Percentiles rank a stretch among this genome's conserved stretches.
These are phyloP conservation scores for Rosa hybrid DNA, from an alignment of 331 rosid genomes.

Conservation along the genomic window DNA sequence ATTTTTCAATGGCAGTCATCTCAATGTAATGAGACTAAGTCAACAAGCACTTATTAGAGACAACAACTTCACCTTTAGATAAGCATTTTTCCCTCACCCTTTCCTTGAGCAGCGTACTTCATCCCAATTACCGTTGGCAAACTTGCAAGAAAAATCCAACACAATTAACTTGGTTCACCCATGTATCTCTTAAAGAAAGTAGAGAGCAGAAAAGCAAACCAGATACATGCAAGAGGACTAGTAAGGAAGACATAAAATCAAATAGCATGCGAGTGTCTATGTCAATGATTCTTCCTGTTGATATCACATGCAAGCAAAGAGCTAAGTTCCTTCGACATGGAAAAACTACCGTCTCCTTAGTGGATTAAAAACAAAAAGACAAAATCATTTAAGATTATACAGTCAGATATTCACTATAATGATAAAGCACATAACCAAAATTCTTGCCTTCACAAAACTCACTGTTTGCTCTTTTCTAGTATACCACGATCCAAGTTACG, in stretches of 20 bases:
- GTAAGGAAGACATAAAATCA: too few relatives aligned
- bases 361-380: neutral
- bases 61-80: too few relatives aligned
- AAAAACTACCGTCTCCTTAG: neutral
- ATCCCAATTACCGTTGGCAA: too few relatives aligned
- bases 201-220: conserved; percentile 14
- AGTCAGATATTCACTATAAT: conserved; percentile 10
- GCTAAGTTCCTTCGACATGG: conserved; percentile 19
- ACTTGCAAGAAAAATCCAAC: too few relatives aligned
- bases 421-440: conserved; percentile 14
- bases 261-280: conserved; percentile 20
- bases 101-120: too few relatives aligned
- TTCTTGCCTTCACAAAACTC: conserved; percentile 88
- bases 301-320: conserved; percentile 18
- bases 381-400: neutral
- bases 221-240: conserved; percentile 1
- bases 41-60: too few relatives aligned
- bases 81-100: too few relatives aligned
- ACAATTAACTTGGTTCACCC: too few relatives aligned
- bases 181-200: too few relatives aligned
- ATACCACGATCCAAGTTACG: conserved; percentile 91
- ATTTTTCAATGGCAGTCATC: too few relatives aligned
- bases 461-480: conserved; percentile 93
- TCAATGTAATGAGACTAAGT: too few relatives aligned
- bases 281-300: conserved; percentile 82